phyloP scores from a whole-genome alignment of 1,284 basidiomycete species.

The Trichosporon faecale region DNA sequence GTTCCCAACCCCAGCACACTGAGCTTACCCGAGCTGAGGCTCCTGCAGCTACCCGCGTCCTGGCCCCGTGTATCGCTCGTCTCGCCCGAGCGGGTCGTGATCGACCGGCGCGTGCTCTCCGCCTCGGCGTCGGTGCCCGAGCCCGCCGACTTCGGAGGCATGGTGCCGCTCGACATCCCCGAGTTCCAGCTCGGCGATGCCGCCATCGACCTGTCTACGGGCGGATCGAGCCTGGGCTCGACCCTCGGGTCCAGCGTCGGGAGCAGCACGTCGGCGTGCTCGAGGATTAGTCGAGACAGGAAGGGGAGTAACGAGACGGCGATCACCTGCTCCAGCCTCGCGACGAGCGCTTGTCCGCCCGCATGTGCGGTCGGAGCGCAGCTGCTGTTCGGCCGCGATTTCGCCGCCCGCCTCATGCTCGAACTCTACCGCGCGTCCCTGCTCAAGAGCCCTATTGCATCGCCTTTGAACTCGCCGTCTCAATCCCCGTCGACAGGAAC shows the following conservation, averaged over 20 bases:
- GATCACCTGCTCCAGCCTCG: neutral
- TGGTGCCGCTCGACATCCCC: neutral
- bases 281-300: neutral
- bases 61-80: neutral
- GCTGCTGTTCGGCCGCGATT: neutral
- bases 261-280: neutral
- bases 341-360: neutral
- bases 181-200: neutral
- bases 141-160: neutral
- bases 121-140: neutral
- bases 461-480: neutral
- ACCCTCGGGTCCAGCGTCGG: neutral
- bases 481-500: neutral
- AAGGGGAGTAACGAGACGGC: conserved; percentile 1
- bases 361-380: neutral
- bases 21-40: neutral
- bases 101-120: neutral
- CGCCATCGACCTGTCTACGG: neutral
- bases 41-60: neutral
- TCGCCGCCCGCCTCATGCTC: neutral
- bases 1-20: neutral
- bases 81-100: neutral
- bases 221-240: neutral
- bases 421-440: neutral
- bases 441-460: neutral